Evolutionary conservation across 2,329 filamentous ascomycete genomes (phyloP).

Genomic region (Talaromyces atroroseus): DNA sequence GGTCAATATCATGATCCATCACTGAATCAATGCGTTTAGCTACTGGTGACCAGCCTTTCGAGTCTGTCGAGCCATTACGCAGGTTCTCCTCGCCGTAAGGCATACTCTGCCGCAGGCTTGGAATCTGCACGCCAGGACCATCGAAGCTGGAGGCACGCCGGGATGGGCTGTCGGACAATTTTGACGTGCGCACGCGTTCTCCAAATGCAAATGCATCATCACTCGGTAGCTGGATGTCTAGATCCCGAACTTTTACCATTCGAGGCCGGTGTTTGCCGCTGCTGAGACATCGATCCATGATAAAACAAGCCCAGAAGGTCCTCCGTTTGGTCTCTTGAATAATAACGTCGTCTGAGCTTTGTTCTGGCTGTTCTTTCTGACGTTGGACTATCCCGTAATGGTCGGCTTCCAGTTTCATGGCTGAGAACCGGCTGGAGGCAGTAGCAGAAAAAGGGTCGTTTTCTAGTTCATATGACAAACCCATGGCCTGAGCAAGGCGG

Average conservation of each 20-base stretch:
- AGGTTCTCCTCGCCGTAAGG: slow-evolving; percentile 35
- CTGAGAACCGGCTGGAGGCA: slow-evolving; percentile 27
- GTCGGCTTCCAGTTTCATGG: slow-evolving; percentile 32
- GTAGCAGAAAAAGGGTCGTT: slow-evolving; percentile 33
- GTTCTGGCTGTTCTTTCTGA: slow-evolving; percentile 31
- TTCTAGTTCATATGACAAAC: slow-evolving; percentile 41
- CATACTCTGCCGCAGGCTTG: slow-evolving; percentile 37
- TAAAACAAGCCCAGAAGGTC: slow-evolving; percentile 52
- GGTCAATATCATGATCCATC: slow-evolving; percentile 41
- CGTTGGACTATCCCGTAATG: slow-evolving; percentile 31
- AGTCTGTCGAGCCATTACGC: slow-evolving; percentile 30
- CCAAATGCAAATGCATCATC: slow-evolving; percentile 51
- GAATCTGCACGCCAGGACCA: slow-evolving; percentile 35
- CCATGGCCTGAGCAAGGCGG: slow-evolving; percentile 42
- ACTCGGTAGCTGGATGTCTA: slow-evolving; percentile 32
- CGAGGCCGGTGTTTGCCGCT: slow-evolving; percentile 49
- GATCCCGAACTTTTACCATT: slow-evolving; percentile 47
- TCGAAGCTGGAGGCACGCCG: slow-evolving; percentile 36
- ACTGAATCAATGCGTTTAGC: slow-evolving; percentile 33
- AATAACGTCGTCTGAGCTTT: slow-evolving; percentile 45
- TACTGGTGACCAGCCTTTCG: slow-evolving; percentile 36
- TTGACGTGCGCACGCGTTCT: slow-evolving; percentile 48
- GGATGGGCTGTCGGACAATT: slow-evolving; percentile 41
- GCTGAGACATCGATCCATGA: slow-evolving; percentile 46
- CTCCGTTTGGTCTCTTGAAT: slow-evolving; percentile 47